Conservation (phyloP, 2,329 filamentous ascomycete genomes). For the Neopestalotiopsis sp. region DNA sequence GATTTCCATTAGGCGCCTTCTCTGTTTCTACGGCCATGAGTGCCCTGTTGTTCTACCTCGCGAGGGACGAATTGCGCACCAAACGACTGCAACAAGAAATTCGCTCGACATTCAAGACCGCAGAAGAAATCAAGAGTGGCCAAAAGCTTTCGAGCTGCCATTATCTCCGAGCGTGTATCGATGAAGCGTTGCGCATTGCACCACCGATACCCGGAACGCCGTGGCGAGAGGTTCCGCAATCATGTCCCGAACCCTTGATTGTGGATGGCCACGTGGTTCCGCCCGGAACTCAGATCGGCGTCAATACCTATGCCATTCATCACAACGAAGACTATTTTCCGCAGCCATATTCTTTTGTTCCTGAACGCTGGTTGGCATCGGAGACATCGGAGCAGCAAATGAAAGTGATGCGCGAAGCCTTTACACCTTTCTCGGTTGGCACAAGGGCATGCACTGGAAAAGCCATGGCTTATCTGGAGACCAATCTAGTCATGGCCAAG, state of each 20-base stretch:
- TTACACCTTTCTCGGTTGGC: conserved; percentile 40
- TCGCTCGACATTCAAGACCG: conserved; percentile 38
- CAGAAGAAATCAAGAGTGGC: conserved; percentile 34
- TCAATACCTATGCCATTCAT: conserved; percentile 42
- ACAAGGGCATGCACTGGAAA: conserved; percentile 42
- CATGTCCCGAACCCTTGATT: conserved; percentile 21
- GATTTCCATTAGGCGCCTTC: conserved; percentile 25
- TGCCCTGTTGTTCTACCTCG: conserved; percentile 42
- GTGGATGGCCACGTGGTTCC: conserved; percentile 37
- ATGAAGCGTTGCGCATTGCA: conserved; percentile 52
- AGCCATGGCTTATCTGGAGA: conserved; percentile 29
- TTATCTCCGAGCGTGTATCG: conserved; percentile 52
- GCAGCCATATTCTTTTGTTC: conserved; percentile 33
- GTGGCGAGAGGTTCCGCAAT: conserved; percentile 33
- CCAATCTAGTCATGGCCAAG: conserved; percentile 27
- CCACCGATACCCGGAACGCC: conserved; percentile 45
- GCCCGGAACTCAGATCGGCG: conserved; percentile 39
- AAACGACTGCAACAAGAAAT: conserved; percentile 37
- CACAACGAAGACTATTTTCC: conserved; percentile 38
- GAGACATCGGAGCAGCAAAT: conserved; percentile 22
- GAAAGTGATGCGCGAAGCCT: conserved; percentile 25
- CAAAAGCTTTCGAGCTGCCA: conserved; percentile 38
- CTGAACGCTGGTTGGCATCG: conserved; percentile 39
- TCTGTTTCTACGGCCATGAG: conserved; percentile 39
- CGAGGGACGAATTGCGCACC: conserved; percentile 33